Evolutionary conservation across 257 asterid species (phyloP).

Genomic region (Craterostigma plantagineum): DNA sequence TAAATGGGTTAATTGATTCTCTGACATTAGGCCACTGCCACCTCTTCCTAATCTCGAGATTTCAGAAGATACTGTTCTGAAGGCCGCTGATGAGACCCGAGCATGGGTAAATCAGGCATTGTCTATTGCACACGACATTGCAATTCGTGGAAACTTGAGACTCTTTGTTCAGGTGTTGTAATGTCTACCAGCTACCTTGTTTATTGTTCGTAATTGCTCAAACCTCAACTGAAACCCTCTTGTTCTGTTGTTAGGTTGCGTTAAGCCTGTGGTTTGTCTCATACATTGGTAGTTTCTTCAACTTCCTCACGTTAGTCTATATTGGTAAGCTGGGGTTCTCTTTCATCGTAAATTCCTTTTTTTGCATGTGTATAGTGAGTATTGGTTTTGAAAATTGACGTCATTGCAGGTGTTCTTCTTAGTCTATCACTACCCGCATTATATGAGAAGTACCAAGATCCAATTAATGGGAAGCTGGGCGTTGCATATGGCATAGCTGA

Average conservation of each 20-base stretch:
- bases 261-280: slow-evolving; percentile 41
- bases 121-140: slow-evolving; percentile 57
- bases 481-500: slow-evolving; percentile 27
- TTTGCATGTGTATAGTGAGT: neutral
- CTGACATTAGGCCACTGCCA: slow-evolving; percentile 65
- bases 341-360: neutral
- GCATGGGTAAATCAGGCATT: slow-evolving; percentile 46
- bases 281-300: slow-evolving; percentile 65
- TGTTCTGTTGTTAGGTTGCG: slow-evolving; percentile 45
- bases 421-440: slow-evolving; percentile 55
- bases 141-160: slow-evolving; percentile 48
- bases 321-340: slow-evolving; percentile 31
- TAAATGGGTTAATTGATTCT: slow-evolving; percentile 7
- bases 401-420: slow-evolving; percentile 47
- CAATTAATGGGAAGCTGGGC: slow-evolving; percentile 49
- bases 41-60: slow-evolving; percentile 80
- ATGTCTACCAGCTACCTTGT: slow-evolving; percentile 3
- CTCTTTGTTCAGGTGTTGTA: slow-evolving; percentile 43
- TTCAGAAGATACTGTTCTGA: slow-evolving; percentile 46
- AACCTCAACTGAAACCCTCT: neutral
- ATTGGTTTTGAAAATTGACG: neutral
- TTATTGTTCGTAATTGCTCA: neutral
- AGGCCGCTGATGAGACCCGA: slow-evolving; percentile 61
- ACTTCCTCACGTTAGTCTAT: slow-evolving; percentile 55
- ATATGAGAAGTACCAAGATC: slow-evolving; percentile 66